Base-by-base conservation (phyloP, 23 red algal genomes). In the Gracilaria domingensis region DNA sequence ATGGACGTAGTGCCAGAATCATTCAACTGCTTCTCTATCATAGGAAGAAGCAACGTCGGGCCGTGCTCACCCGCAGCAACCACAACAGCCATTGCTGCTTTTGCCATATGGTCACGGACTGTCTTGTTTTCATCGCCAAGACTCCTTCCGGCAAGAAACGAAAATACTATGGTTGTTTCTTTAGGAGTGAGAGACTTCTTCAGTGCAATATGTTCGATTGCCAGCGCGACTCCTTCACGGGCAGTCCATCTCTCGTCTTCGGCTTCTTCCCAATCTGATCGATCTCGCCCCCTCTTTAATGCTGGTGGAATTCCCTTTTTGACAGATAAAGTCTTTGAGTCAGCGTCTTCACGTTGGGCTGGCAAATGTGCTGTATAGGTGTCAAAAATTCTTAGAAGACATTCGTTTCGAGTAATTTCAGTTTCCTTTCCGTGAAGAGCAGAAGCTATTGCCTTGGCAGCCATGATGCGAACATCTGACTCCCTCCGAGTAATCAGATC, bases 21-120 rank as follows among this genome's bases (percentile, higher is more conserved):
- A 35, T 88, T 88, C 8, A 98, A 80, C 55, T 93, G 96, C 40
- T 73, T 88, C 83, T 98, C 96, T 57, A 98, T 93, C 88, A 98
- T 87, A 0, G 91, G 86, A 12, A 98, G 64, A 49, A 98, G 85
- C 7, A 89, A 38, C 40, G 62, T 30, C 34, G 93, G 88, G 21
- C 86, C 84, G 13, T 57, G 50, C 12, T 56, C 55, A 28, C 91
- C 92, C 29, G 87, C 87, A 13, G 91, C 88, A 73, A 51, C 38
- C 59, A 95, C 90, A 62, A 91, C 81, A 25, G 91, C 86, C 50
- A 83, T 84, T 29, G 96, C 91, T 35, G 91, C 88, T n/a, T 72
- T 83, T 36, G 83, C 40, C 82, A 89, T 95, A 35, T 59, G 48
- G 37, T 82, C 84, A 25, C 92, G 86, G 23, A 98, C 96, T 13